Conservation (phyloP, 306 rosid species). For the Hylodesmum podocarpum region DNA sequence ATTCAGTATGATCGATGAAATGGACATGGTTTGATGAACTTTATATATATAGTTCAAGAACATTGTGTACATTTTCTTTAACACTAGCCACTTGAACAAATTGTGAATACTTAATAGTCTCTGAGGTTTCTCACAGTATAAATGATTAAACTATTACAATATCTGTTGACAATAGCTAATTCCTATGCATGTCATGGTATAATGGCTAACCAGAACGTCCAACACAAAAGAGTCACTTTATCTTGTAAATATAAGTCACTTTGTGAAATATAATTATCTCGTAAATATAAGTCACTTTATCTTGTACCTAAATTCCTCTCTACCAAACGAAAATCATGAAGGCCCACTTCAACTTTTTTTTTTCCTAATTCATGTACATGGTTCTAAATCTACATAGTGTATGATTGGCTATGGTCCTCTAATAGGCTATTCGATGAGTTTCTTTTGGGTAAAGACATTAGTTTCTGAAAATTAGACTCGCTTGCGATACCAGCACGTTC, state of each 20-base stretch:
- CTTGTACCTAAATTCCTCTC: background rate
- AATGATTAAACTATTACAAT: background rate
- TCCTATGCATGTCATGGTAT: background rate
- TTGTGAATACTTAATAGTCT: background rate
- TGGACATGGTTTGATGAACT: too few species aligned
- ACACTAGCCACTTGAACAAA: background rate
- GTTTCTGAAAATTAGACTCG: background rate
- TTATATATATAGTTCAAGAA: background rate
- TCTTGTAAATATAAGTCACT: too few species aligned
- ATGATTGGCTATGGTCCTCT: too few species aligned
- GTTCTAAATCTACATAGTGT: background rate
- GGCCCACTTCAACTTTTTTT: background rate
- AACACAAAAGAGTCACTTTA: background rate
- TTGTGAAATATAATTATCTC: too few species aligned
- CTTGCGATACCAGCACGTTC: too few species aligned
- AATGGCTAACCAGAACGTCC: background rate
- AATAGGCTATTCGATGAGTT: too few species aligned
- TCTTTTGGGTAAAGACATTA: too few species aligned
- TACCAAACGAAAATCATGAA: background rate
- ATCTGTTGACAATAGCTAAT: background rate
- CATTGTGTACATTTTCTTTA: background rate
- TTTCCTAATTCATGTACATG: background rate
- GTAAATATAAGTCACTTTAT: too few species aligned
- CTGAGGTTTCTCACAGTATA: background rate
- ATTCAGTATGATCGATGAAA: too few species aligned